Evolutionary conservation across 2,329 filamentous ascomycete species (phyloP).

Genomic region (Parasarocladium wereldwijsianum): DNA sequence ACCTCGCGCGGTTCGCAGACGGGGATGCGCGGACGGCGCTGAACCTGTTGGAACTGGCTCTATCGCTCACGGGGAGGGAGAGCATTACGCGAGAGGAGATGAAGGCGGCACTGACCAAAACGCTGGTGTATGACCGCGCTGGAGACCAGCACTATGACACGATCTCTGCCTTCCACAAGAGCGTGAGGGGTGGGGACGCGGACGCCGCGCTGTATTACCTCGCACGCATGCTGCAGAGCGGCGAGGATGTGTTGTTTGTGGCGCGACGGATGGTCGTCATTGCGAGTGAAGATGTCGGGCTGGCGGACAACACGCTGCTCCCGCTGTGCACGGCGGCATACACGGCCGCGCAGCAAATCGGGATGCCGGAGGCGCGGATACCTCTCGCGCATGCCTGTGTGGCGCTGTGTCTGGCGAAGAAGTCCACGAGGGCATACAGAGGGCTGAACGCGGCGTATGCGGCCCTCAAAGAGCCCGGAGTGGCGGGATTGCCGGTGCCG

Average conservation of each 20-base stretch:
- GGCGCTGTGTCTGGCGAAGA: slow-evolving; percentile 65
- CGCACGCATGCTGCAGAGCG: slow-evolving; percentile 86
- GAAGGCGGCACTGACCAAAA: slow-evolving; percentile 75
- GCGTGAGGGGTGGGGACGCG: slow-evolving; percentile 71
- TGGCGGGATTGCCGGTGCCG: slow-evolving; percentile 70
- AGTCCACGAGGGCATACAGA: slow-evolving; percentile 77
- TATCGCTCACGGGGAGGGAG: slow-evolving; percentile 48
- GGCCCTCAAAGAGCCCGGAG: slow-evolving; percentile 67
- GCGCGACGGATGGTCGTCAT: slow-evolving; percentile 89
- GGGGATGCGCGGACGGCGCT: slow-evolving; percentile 87
- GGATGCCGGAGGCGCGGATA: slow-evolving; percentile 88
- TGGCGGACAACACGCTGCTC: slow-evolving; percentile 76
- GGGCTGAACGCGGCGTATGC: slow-evolving; percentile 67
- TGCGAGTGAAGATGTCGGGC: slow-evolving; percentile 82
- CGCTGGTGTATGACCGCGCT: slow-evolving; percentile 83
- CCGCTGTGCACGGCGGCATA: slow-evolving; percentile 75
- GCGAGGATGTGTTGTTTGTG: slow-evolving; percentile 86
- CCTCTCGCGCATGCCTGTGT: slow-evolving; percentile 79
- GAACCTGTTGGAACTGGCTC: slow-evolving; percentile 79
- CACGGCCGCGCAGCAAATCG: slow-evolving; percentile 80
- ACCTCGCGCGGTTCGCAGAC: slow-evolving; percentile 76
- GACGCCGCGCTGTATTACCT: slow-evolving; percentile 91
- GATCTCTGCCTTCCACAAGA: slow-evolving; percentile 95
- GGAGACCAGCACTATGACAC: slow-evolving; percentile 97
- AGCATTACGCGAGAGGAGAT: slow-evolving; percentile 60